Evolutionary conservation across 2,329 filamentous ascomycete species (phyloP), one percentile per base, ranked within the genome.

Genomic region (Pestalotiopsis sp.): DNA sequence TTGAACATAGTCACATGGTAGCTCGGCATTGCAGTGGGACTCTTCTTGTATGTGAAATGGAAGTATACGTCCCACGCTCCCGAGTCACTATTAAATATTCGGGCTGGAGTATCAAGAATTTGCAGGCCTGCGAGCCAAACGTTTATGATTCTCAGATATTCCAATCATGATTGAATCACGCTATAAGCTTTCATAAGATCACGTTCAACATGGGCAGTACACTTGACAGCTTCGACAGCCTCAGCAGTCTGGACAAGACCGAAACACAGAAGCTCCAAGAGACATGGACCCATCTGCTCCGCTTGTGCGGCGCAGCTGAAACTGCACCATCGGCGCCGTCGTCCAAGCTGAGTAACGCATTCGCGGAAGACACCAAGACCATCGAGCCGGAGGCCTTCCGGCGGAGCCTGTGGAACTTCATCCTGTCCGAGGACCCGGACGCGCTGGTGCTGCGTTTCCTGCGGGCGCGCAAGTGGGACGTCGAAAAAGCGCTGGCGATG

Each of bases 301-400:
- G n/a, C 13, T 92, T 66, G 20, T 72, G 39, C 36, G 56, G 9
- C 73, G 71, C 41, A 60, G 20, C 27, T 25, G 31, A 57, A 11
- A 17, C 49, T n/a, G 20, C 17, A 12, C 27, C 62, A 39, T 14
- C 56, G 23, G 27, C 56, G 17, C 25, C 52, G 23, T 36, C 64
- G 5, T 25, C 69, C 90, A 92, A 80, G 92, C 92, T 79, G 89
- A 90, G 76, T 89, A 89, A 56, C 88, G 90, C 77, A 86, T 68
- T 69, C 59, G 64, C 66, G 60, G 66, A 68, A 31, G 63, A 68
- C 64, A 62, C 71, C 5, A 64, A 64, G 60, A 64, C 65, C 59
- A 63, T 68, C 31, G 62, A 71, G 3, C 66, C 72, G 14, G 64
- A 60, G 57, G 38, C 23, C 11, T 64, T 71, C 31, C 64, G 59